Base-by-base conservation (phyloP, 768 basidiomycete species). In the Plicaturopsis crispa region DNA sequence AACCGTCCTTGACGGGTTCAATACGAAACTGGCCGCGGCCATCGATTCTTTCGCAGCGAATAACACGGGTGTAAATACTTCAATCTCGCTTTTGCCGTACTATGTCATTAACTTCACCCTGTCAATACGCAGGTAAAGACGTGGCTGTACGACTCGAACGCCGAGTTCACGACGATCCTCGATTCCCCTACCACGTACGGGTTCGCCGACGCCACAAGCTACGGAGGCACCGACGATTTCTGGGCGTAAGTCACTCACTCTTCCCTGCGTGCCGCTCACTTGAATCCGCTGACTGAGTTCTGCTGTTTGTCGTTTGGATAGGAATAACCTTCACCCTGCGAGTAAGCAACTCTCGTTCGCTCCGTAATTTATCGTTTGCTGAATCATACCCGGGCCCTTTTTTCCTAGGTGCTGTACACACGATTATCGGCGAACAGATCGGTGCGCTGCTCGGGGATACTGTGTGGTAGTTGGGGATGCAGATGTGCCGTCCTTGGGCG, bases 1-100 rank as follows among this genome's bases (percentile, higher is more conserved):
- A 41, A 47, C 53, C 17, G 72, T 75, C 36, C 74, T 80, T 43
- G 48, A 50, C 1, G 66, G 54, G 33, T 80, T 69, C 57, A 81
- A 81, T 52, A 49, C 55, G 3, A 69, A 71, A 45, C 63, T 80
- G 8, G 60, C 56, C 0, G 51, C 64, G 1, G 60, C 64, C 31
- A 61, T 63, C n/a, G 38, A 48, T 1, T 37, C 60, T 7, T 72
- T 80, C 58, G 52, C 66, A 40, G 48, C 65, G 0, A 59, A 54
- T 19, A 64, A 77, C 51, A 42, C 54, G 6, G 75, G 68, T 1
- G 78, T 78, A 52, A 38, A 69, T 55, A 2, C 31, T 12, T 3
- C 7, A 38, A 6, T 2, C 3, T 7, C 21, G 26, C 35, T 13
- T n/a, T 4, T 28, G 16, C 13, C 26, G 17, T 31, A 3, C 19